Conservation (phyloP, 1,284 basidiomycete genomes). For the Rhodotorula sp. region DNA sequence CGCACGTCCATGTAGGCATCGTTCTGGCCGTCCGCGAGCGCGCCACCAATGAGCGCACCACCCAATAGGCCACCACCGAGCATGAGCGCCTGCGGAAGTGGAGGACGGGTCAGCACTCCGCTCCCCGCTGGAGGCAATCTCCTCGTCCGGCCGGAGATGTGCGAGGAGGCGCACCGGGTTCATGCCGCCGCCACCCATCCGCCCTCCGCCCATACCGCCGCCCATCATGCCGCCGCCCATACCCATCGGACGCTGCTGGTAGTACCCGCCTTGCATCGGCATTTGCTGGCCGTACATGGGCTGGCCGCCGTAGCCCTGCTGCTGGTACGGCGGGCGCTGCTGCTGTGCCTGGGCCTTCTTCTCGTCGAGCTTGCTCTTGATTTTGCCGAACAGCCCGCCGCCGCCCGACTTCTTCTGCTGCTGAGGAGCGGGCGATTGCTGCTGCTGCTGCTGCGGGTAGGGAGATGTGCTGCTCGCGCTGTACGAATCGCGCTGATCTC, state of each 20-base stretch:
- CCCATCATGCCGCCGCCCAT: constrained; percentile 17
- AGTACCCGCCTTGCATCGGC: neutral
- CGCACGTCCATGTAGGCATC: constrained; percentile 22
- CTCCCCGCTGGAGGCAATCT: no score
- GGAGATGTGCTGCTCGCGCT: neutral
- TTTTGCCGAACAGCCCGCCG: constrained; percentile 21
- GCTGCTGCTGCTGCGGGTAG: neutral
- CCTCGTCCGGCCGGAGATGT: no score
- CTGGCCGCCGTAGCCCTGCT: constrained; percentile 15
- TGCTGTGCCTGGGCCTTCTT: constrained; percentile 2
- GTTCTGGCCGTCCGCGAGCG: constrained; percentile 13
- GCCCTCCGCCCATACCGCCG: constrained; percentile 11
- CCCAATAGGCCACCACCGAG: constrained; percentile 28
- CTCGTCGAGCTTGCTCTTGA: constrained; percentile 24
- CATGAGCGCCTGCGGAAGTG: constrained; percentile 19
- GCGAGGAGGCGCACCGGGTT: constrained; percentile 23
- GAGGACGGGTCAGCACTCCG: neutral
- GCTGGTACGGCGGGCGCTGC: neutral
- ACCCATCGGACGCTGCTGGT: constrained; percentile 18
- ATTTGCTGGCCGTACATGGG: constrained; percentile 21
- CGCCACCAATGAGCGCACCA: constrained; percentile 14
- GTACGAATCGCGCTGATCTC: neutral
- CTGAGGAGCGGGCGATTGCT: neutral
- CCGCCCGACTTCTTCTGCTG: constrained; percentile 9
- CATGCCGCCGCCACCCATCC: constrained; percentile 31